Evolutionary conservation across 2,329 filamentous ascomycete genomes (phyloP), one percentile per base, ranked within the genome.

Genomic region (Pseudocercospora eumusae): DNA sequence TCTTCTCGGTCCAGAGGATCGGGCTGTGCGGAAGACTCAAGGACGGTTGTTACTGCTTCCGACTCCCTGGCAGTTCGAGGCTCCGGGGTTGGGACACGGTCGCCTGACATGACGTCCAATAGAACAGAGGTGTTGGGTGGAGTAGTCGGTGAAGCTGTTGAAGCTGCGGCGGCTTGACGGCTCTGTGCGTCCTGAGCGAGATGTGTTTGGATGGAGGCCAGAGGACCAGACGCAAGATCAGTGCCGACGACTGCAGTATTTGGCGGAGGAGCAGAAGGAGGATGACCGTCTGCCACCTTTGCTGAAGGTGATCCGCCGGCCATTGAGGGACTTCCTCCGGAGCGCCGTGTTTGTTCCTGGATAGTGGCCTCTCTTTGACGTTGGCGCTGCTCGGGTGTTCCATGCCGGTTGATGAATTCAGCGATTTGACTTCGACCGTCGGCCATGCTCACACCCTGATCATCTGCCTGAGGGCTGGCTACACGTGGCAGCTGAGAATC

Each of bases 1-100:
- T 54, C 52, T 18, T 54, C 28, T 23, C 31, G 52, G n/a, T 54
- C 52, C 3, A 54, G 18, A 25, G 52, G 52, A 25, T 54, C 52
- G 10, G 52, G 52, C 8, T 18, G 25, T 8, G 25, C 28, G 52
- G n/a, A 15, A 2, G 52, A 33, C 9, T 54, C 52, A 3, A 40
- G 28, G 15, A 40, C 10, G 10, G 52, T 54, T 28, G 52, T 54
- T 5, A 21, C 31, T 7, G 23, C 52, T 10, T 33, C 27, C 0
- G n/a, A 15, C 8, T 10, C 10, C 18, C 21, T 28, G 5, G 27
- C 27, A 6, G n/a, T 20, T 36, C 28, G 28, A 13, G 52, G 27
- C 7, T 36, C 52, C 8, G 52, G 52, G 1, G 31, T 40, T 4
- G 52, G 18, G 8, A 54, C 18, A 3, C 52, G 52, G 8, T 33